Evolutionary conservation across 202 grass and related monocot species (phyloP).

Genomic region (Brachypodium distachyon): DNA sequence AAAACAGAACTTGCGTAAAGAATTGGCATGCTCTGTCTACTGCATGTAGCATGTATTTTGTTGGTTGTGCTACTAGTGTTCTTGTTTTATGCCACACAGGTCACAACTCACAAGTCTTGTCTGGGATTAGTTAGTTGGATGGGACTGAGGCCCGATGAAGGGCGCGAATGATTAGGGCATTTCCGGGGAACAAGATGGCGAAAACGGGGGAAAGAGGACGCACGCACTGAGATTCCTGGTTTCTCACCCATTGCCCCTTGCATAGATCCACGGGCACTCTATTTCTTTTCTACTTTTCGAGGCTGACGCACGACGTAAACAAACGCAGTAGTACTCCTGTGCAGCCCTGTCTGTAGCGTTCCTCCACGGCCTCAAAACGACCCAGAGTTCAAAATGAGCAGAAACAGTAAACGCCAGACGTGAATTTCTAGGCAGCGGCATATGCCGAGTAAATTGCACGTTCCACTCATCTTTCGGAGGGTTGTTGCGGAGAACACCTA

Average conservation of each 20-base stretch:
- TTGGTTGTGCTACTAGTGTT: background rate
- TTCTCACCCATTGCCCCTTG: background rate
- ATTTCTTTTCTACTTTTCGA: background rate
- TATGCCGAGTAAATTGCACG: too few species aligned
- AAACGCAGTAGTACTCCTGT: background rate
- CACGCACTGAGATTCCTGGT: background rate
- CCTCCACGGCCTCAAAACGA: background rate
- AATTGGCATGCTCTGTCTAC: background rate
- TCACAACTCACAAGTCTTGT: background rate
- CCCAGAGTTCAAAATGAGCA: background rate
- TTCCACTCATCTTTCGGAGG: too few species aligned
- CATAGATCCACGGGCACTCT: background rate
- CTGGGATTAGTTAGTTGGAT: background rate
- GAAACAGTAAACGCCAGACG: constrained; percentile 4
- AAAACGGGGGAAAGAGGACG: constrained; percentile 5
- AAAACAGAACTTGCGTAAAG: background rate
- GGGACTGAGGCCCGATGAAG: background rate
- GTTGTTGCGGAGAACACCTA: too few species aligned
- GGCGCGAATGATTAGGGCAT: constrained; percentile 2
- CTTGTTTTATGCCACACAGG: background rate
- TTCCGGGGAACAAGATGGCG: constrained; percentile 26
- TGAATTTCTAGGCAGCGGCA: constrained; percentile 23
- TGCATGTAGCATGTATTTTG: background rate
- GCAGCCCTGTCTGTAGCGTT: background rate
- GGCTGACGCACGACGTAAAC: background rate